phyloP scores from a whole-genome alignment of 805 yeast species.

The Saturnispora diversa region DNA sequence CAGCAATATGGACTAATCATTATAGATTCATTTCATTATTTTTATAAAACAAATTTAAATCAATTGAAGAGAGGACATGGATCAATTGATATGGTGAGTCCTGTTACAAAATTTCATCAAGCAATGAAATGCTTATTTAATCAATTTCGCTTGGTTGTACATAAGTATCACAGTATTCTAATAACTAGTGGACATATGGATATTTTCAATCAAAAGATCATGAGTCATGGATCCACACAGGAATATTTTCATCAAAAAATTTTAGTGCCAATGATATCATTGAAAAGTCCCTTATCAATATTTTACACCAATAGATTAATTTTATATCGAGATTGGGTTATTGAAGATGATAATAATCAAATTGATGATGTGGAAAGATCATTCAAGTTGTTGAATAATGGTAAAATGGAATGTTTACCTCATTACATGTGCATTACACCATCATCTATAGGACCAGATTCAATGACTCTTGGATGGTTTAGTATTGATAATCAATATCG shows the following conservation, averaged over 20 bases:
- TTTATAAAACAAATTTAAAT: slow-evolving; percentile 17
- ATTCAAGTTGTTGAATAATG: slow-evolving; percentile 17
- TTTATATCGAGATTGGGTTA: slow-evolving; percentile 27
- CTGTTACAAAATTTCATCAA: slow-evolving; percentile 18
- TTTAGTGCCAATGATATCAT: slow-evolving; percentile 26
- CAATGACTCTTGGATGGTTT: slow-evolving; percentile 10
- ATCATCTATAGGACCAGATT: slow-evolving; percentile 12
- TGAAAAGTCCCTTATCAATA: slow-evolving; percentile 24
- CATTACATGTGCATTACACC: slow-evolving; percentile 21
- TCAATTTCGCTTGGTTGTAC: slow-evolving; percentile 3
- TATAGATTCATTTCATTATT: slow-evolving; percentile 24
- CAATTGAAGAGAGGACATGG: slow-evolving; percentile 8
- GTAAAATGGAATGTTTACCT: slow-evolving; percentile 19
- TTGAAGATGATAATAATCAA: slow-evolving; percentile 9
- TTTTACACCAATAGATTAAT: slow-evolving; percentile 26
- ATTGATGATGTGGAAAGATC: slow-evolving; percentile 18
- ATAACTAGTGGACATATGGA: slow-evolving; percentile 27
- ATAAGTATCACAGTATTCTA: slow-evolving; percentile 13
- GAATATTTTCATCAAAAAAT: slow-evolving; percentile 23
- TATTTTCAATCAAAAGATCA: slow-evolving; percentile 21
- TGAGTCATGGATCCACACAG: slow-evolving; percentile 8
- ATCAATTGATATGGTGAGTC: slow-evolving; percentile 16
- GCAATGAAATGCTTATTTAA: slow-evolving; percentile 17
- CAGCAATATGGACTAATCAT: slow-evolving; percentile 19
- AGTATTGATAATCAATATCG: slow-evolving; percentile 12